Evolutionary conservation across 352 stramenopile genomes (phyloP), one percentile per base, ranked within the genome.

Genomic region (Salisapilia sapeloensis): DNA sequence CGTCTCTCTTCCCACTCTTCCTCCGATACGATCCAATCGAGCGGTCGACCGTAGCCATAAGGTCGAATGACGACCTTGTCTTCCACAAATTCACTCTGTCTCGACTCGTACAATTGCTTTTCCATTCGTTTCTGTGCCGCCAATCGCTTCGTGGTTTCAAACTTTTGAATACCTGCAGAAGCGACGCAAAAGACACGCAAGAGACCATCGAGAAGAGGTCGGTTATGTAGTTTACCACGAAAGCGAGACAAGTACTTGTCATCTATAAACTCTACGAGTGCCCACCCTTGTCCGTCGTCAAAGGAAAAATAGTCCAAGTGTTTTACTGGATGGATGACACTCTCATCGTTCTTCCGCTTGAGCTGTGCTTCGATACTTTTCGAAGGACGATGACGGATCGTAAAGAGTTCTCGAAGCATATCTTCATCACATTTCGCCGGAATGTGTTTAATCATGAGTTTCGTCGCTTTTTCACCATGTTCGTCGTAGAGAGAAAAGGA

Each of bases 291-390:
- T 9, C 50, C 57, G 27, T 84, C 59, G 9, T 80, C 42, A 33
- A 90, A 80, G 22, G 74, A 63, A 40, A 90, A 85, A 13, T 80
- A 37, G 7, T 86, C 62, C 2, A 78, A 40, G 29, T 55, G 44
- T 3, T 64, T 38, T 2, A 90, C 26, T 11, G 60, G 50, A 12
- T 52, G 24, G 18, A 16, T 33, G 17, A 18, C 14, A 13, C 20
- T 27, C 9, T 4, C 26, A 13, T 43, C 15, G 22, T 14, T 29
- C 24, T 38, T 13, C 15, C 23, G 16, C 24, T 42, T 22, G 25
- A 8, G 12, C 27, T 14, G 20, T 29, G n/a, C 18, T 34, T 17
- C 34, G 34, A 14, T 36, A 41, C 6, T 40, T 33, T 23, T 56
- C 32, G 6, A 50, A 24, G 56, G 1, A 62, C 29, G 22, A 19